A percentile compares a stretch with the other conserved stretches of the same genome.
Evolutionary conservation across 1,284 basidiomycete species (phyloP).

Genomic region (Sanguinoderma infundibulare): DNA sequence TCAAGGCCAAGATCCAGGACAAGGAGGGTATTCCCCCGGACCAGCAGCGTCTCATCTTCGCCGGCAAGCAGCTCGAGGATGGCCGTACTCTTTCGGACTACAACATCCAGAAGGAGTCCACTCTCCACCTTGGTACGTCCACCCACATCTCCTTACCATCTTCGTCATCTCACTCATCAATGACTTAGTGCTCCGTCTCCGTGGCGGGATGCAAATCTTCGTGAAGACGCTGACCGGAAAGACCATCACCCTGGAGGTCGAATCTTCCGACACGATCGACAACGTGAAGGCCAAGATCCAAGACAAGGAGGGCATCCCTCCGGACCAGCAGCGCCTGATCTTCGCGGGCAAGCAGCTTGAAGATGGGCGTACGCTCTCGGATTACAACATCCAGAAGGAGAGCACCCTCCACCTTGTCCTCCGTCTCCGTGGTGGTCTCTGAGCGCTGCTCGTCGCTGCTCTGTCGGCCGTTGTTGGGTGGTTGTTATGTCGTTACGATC

Average conservation of each 20-base stretch:
- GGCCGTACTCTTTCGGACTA: conserved; percentile 74
- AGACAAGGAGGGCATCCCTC: conserved; percentile 72
- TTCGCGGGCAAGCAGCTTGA: conserved; percentile 85
- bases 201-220: conserved; percentile 79
- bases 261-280: conserved; percentile 56
- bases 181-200: conserved; percentile 54
- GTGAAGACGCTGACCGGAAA: conserved; percentile 66
- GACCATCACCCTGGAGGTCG: conserved; percentile 55
- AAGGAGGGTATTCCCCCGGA: conserved; percentile 81
- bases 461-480: not conserved
- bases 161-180: not conserved
- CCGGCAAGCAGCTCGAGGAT: conserved; percentile 76
- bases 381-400: conserved; percentile 47
- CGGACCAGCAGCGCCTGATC: conserved; percentile 85
- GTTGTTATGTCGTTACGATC: conserved; percentile 10
- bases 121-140: conserved; percentile 67
- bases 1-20: conserved; percentile 78
- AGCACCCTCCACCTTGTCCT: conserved; percentile 68
- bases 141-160: not conserved
- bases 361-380: conserved; percentile 67
- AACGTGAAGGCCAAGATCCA: conserved; percentile 60
- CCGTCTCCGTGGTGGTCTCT: conserved; percentile 78
- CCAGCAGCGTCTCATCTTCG: conserved; percentile 80
- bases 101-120: conserved; percentile 78
- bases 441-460: conserved; percentile 9